These are phyloP conservation scores for Cyclocybe cylindracea DNA, from an alignment of 768 basidiomycete genomes.

Conservation along the genomic window DNA sequence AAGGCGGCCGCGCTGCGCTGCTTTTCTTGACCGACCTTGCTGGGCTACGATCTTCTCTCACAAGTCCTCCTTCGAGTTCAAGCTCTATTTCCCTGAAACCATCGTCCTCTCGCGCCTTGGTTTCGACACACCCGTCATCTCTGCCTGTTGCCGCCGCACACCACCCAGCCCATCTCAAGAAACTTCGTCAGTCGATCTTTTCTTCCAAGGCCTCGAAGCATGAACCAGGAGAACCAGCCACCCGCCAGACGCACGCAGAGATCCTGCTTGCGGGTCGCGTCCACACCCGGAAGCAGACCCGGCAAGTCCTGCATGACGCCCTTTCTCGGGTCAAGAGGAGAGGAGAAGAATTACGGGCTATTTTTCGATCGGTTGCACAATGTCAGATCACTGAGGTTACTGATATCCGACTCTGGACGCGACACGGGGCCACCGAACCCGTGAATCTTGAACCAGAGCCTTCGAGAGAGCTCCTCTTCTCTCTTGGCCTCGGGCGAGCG, in stretches of 20 bases:
- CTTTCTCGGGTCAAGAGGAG: conserved; percentile 14
- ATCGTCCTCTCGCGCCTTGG: neutral
- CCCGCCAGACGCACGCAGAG: conserved; percentile 12
- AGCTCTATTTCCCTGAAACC: neutral
- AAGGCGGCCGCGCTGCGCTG: conserved; percentile 23
- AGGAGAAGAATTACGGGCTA: neutral
- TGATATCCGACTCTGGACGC: conserved; percentile 8
- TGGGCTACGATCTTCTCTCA: conserved; percentile 20
- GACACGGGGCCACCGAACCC: neutral
- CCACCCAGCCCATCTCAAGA: conserved; percentile 38
- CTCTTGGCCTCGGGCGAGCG: conserved; percentile 15
- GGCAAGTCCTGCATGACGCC: conserved; percentile 23
- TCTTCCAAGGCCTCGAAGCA: conserved; percentile 4
- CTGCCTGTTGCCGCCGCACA: conserved; percentile 50
- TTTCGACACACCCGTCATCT: conserved; percentile 11
- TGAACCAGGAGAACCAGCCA: neutral
- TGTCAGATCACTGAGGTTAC: neutral
- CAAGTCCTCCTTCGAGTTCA: neutral
- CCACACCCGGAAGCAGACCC: conserved; percentile 23
- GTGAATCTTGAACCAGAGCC: conserved; percentile 15
- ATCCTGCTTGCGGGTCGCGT: conserved; percentile 19
- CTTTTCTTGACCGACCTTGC: conserved; percentile 26
- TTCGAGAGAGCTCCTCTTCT: conserved; percentile 18
- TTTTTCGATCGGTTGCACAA: too few relatives aligned
- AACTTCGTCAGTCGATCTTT: conserved; percentile 32